Evolutionary conservation across 306 rosid species (phyloP), one percentile per base, ranked within the genome.

Genomic region (Vigna hirtella): DNA sequence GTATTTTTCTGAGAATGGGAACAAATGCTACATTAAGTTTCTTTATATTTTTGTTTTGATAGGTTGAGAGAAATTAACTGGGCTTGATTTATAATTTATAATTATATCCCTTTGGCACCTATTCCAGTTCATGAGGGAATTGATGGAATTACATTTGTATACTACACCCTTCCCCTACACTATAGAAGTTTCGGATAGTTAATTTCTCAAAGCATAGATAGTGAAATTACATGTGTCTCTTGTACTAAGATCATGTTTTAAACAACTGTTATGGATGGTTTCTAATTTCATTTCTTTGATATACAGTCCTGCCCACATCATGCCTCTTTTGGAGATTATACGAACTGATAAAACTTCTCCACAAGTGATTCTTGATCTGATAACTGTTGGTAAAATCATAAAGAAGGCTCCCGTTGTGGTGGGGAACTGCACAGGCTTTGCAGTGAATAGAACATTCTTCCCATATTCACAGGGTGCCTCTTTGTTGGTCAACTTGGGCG

Each of bases 311-410:
- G 99, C 99, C 76, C 98, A 96, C 69, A 85, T 96, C 72, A 96
- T 96, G 99, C 98, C 98, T 16, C 99, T 96, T 73, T 85, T 96
- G 79, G 99, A 96, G 87, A 91, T 96, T 83, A 93, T 96, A 32
- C 91, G 99, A 78, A 91, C 98, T 3, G 76, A 93, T 71, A 89
- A 64, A 84, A 93, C 99, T 80, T 91, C 97, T 17, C 81, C 98
- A 28, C 99, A 91, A 91, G 94, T 91, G 62, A 91, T 96, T 83
- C 92, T 96, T 38, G 97, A 96, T 89, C 92, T 96, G 70, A 70
- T 93, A 82, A 77, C 88, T 0, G 93, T 96, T 55, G 99, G 99
- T 58, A 93, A 96, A 90, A 49, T 86, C 78, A 96, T 93, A 55
- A 91, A 93, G 88, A 96, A 96, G 80, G 72, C 91, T 70, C 93